Base-by-base conservation (phyloP, 78 protist species). In the Dictyostelium brefeldianum region DNA sequence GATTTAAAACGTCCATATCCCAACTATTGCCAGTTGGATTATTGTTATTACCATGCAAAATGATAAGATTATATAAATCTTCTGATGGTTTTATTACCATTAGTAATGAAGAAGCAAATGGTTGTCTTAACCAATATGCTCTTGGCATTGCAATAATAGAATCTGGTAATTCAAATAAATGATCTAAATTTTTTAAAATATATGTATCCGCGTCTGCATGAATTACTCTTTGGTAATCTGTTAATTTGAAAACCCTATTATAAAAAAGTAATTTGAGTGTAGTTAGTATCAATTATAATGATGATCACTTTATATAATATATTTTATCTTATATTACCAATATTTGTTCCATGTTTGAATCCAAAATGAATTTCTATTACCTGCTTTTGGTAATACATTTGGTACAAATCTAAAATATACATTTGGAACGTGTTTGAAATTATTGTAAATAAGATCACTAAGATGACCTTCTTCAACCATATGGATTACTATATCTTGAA, bases 1-100 rank as follows among this genome's bases (percentile, higher is more conserved):
- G 17, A 15, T 69, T 69, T 5, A 69, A 11, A 36, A 69, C 17
- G 31, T 69, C 77, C 77, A 69, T 69, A 36, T 69, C 77, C 77
- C 77, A 69, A 36, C 47, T 20, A 59, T 59, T 59, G 2, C 69
- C 69, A 59, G 27, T 22, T 36, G 43, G 43, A 22, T 59, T 17
- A 51, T 51, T 8, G 1, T 51, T 51, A 12, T 51, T 51, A 36
- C 77, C 47, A 36, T 36, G 7, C 1, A 0, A 0, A 3, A 36
- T 36, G 48, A 36, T 69, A 4, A 5, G 17, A 12, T 69, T 29
- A 20, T 36, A 25, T 20, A 69, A 69, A 6, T 25, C 3, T 1
- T 69, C 31, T 5, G 77, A 69, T 25, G 77, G 77, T 15, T 25
- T 69, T 2, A 69, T 0, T 36, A 69, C 77, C 77, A 69, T 69